Evolutionary conservation across 75 land plant species (phyloP), one percentile per base, ranked within the genome.

Genomic region (Ceratopteris richardii): DNA sequence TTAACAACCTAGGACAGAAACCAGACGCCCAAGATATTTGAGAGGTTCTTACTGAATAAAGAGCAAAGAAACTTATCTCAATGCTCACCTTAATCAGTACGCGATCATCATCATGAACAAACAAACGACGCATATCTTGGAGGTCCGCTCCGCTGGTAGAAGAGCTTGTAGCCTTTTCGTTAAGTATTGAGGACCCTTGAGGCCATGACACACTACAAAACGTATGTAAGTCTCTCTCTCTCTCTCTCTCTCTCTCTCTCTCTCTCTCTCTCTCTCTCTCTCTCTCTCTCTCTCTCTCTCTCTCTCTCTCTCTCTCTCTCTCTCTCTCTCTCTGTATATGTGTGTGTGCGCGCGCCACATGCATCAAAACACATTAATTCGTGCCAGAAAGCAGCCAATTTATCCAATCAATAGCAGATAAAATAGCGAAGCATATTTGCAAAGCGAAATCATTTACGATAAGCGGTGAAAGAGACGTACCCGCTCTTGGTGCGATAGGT

Each of bases 21-120:
- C n/a, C n/a, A n/a, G n/a, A n/a, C n/a, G 22, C 1, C 30, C 26
- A 14, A 20, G 10, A 27, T 24, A n/a, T 31, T 20, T 22, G 27
- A 4, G 4, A 41, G 26, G 21, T 63, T 17, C 14, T 13, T 19
- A 18, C 57, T 19, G 29, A n/a, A n/a, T n/a, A n/a, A n/a, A 20
- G 23, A 52, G 19, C n/a, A 62, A 6, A 62, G 12, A 30, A 14
- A 27, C 29, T 0, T 11, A 2, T n/a, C n/a, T n/a, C n/a, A n/a
- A n/a, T 29, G 21, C 28, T 31, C 54, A 90, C 96, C 96, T 87
- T 90, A 1, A 90, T 82, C 37, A 90, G 79, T 3, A 87, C 92
- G 31, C 96, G 79, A 58, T 90, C 96, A 48, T 87, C 78, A 51
- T 83, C 74, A 51, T 86, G 81, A 6, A 90, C 80, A 68, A 78